Evolutionary conservation across 2,329 filamentous ascomycete species (phyloP), one percentile per base, ranked within the genome.

Genomic region (Ceratocystis cubensis): DNA sequence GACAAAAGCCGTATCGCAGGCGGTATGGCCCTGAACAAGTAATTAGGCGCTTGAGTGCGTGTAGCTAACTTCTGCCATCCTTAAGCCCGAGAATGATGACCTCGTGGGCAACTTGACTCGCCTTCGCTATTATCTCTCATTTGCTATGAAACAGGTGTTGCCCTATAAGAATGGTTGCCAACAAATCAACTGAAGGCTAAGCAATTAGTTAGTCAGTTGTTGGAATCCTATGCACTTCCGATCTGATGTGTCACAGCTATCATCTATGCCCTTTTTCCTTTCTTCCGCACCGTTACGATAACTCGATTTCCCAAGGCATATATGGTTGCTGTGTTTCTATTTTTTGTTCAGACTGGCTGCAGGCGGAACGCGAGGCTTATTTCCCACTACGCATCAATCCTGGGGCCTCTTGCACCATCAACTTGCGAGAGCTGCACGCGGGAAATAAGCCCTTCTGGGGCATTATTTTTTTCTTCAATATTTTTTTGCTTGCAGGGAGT

Each of bases 1-100:
- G 89, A 94, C 73, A 90, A 92, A 79, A 81, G 82, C 71, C 84
- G 84, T 71, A 85, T 86, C 75, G 82, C 82, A 73, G 85, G 86
- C 74, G 82, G 73, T 84, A 86, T 71, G 84, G 85, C 69, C 83
- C 83, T 72, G 85, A 82, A 72, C 81, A 82, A 73, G 71, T 22
- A 50, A 5, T 33, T 50, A 20, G 10, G n/a, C 20, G 10, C 61
- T 45, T 80, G 82, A 81, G 69, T 70, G 69, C 22, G 41, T 44
- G 61, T 30, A 13, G 61, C 45, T 46, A 63, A 25, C 61, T 25
- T 17, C 17, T 30, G 37, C 17, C 37, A 15, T 41, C 10, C 22
- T 22, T 25, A 61, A 64, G 61, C 37, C 25, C 25, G 61, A 0
- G 25, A 33, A 63, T 46, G 61, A 61, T 44, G 41, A 48, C 48